Evolutionary conservation across 176 grass and related monocot genomes (phyloP).

Genomic region (Alopecurus myosuroides): DNA sequence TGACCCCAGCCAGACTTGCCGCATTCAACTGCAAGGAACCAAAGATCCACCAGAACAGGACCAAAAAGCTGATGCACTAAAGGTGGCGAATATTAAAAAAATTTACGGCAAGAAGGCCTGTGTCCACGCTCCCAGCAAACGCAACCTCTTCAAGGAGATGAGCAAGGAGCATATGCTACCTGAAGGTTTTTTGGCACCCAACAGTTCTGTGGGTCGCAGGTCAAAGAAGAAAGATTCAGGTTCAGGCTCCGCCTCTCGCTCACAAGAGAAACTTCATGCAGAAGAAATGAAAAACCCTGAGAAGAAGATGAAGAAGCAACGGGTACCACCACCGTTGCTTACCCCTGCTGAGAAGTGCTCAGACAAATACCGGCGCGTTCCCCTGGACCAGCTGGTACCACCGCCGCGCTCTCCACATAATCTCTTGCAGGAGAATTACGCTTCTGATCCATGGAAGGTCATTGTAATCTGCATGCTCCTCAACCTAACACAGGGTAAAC

Average conservation of each 20-base stretch:
- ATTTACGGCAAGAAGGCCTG: not conserved
- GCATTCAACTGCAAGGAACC: not conserved
- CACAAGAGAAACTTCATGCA: not conserved
- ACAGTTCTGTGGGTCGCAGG: not conserved
- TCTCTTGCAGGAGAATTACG: constrained; percentile 35
- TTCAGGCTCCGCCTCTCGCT: not conserved
- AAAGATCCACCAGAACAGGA: not conserved
- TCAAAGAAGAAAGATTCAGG: not conserved
- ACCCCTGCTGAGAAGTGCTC: not conserved
- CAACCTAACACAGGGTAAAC: constrained; percentile 25
- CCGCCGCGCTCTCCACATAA: constrained; percentile 15
- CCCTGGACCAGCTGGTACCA: constrained; percentile 20
- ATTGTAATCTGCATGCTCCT: constrained; percentile 42
- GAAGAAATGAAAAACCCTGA: not conserved
- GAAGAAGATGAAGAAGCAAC: not conserved
- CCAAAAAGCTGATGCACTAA: not conserved
- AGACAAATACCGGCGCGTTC: constrained; percentile 19
- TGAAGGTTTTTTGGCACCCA: not conserved
- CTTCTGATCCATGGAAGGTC: constrained; percentile 46
- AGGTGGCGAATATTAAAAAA: not conserved
- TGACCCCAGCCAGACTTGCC: not conserved
- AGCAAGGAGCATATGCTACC: not conserved
- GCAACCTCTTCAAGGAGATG: not conserved
- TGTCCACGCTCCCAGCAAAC: not conserved
- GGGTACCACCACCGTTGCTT: not conserved